Base-by-base conservation (phyloP, 805 yeast species). In the Pichia insulana region DNA sequence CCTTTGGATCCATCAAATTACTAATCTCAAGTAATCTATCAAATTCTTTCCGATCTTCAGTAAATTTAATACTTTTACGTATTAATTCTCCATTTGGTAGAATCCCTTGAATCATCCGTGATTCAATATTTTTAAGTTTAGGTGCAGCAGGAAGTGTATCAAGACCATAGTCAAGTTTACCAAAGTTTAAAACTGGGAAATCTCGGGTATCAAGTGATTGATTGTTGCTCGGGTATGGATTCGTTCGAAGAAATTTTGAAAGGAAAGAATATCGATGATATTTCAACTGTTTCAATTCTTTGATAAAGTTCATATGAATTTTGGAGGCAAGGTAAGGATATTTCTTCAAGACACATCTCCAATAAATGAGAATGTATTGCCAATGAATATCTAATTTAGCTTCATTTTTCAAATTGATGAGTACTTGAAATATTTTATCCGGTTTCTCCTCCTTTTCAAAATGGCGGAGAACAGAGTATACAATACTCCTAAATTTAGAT, bases 351-450 rank as follows among this genome's bases (percentile, higher is more conserved):
- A 51, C 37, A 3, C 48, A 28, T 27, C 50, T 43, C 61, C 61
- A 57, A 15, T 52, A 40, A 3, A 48, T 43, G 18, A 43, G 31
- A 9, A 53, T 30, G 34, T 52, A 57, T 3, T 43, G 37, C 40
- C 43, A 50, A 22, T 50, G 44, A 27, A 53, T 44, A 19, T 33
- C 37, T n/a, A 51, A 41, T 3, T 46, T 47, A 5, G 44, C 30
- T 15, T 59, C 51, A 50, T 53, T n/a, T 53, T 59, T 42, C 56
- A 61, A 18, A 61, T 55, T 46, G 41, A 50, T 25, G 46, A 58
- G 37, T 13, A 59, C 39, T 13, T 39, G 30, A 12, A 51, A 46
- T 19, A 55, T 44, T 3, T 52, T 32, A 7, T 54, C 55, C 2
- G 62, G 55, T 13, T 49, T 46, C 15, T 44, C 39, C 16, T 47